Base-by-base conservation (phyloP, 106 monocot genomes). In the Cymbidium sinense region DNA sequence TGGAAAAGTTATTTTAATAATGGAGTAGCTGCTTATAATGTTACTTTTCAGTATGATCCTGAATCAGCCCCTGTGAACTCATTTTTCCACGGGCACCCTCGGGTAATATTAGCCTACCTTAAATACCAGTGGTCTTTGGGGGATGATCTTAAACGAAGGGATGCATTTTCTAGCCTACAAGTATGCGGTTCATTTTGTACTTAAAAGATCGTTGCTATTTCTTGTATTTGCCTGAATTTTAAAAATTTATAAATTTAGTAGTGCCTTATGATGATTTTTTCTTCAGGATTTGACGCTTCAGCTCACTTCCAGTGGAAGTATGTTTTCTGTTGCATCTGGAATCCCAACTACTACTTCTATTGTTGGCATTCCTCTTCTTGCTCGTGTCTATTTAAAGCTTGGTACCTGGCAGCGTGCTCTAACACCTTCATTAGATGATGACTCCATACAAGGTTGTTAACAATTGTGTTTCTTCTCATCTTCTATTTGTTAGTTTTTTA, bases 81-180 rank as follows among this genome's bases (percentile, higher is more conserved):
- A 74, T 76, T 88, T 34, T 82, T 52, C 34, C 75, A 86, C 81
- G 99, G 90, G 25, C 90, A 95, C 75, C 94, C 91, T 47, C 95
- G 91, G 86, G 95, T 95, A 77, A 75, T 89, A 58, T 78, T 93
- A 44, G 88, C 92, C 9, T 99, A 95, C 82, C 85, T 99, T 30
- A 99, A 99, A 55, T 99, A 99, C 73, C 92, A 99, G 77, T 99
- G 92, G 92, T 95, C 94, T 82, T 81, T 93, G 76, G 95, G 91
- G 19, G 99, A 99, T 74, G 99, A 99, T 75, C n/a, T 82, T 75
- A 99, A 92, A 83, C 55, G 90, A 52, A 88, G 84, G 36, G 92
- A 92, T 70, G 88, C 99, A 36, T 99, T 92, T 86, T 81, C 77
- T 80, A 87, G 84, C 75, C 76, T 99, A 70, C 88, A 93, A 83